phyloP scores from a whole-genome alignment of 441 rosid genomes.

The Daphne laureola region DNA sequence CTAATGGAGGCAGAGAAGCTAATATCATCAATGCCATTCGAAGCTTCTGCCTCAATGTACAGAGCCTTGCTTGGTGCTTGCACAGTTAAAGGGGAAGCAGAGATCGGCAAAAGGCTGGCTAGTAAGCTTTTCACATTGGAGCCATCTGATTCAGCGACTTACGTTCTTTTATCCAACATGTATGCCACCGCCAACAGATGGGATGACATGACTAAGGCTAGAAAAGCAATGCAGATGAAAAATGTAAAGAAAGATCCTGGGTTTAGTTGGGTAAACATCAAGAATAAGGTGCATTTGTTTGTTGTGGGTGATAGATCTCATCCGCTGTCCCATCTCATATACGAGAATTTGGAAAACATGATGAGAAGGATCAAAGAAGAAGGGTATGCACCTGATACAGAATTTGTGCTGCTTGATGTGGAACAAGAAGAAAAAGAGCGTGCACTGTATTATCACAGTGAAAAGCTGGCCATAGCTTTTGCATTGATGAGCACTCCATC shows the following conservation, averaged over 20 bases:
- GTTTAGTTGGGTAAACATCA: constrained; percentile 35
- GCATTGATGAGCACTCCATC: constrained; percentile 32
- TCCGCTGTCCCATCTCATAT: constrained; percentile 20
- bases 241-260: constrained; percentile 37
- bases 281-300: constrained; percentile 31
- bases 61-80: constrained; percentile 36
- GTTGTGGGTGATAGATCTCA: constrained; percentile 36
- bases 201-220: constrained; percentile 28
- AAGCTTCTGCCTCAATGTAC: constrained; percentile 39
- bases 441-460: constrained; percentile 26
- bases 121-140: constrained; percentile 28
- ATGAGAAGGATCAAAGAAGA: constrained; percentile 30
- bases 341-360: constrained; percentile 23
- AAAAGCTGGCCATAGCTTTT: constrained; percentile 37
- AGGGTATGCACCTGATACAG: constrained; percentile 33
- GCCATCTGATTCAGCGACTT: constrained; percentile 33
- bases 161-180: constrained; percentile 35
- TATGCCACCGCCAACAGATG: constrained; percentile 34
- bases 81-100: constrained; percentile 29
- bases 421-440: constrained; percentile 40
- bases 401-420: constrained; percentile 27
- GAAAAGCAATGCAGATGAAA: constrained; percentile 27
- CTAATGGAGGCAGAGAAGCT: constrained; percentile 29
- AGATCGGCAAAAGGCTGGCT: constrained; percentile 33
- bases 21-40: constrained; percentile 26